Evolutionary conservation across 73 alveolate species (phyloP), one percentile per base, ranked within the genome.

Genomic region (Paraurostyla sp.): DNA sequence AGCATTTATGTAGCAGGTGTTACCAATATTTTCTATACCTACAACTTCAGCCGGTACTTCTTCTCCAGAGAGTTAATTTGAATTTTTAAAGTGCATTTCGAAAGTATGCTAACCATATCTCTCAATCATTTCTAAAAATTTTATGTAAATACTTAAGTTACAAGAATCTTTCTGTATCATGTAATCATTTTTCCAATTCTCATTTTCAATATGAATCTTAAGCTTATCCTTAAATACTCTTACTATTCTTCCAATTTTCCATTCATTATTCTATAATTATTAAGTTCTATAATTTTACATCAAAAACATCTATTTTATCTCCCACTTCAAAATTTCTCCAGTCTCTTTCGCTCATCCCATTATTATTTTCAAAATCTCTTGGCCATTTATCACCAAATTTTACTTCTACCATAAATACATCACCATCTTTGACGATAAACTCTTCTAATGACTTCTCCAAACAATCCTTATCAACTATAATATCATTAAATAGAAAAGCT

Each of bases 1-100:
- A 1, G 95, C 88, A 78, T 90, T 93, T 94, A 93, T 90, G 59
- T 93, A 93, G 81, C 97, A 93, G 29, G 97, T 93, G 57, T 93
- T 93, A 2, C 97, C 97, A 35, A 93, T 40, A 60, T 93, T 93
- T 29, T 81, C 83, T 15, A 93, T 30, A 0, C 97, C 97, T 7
- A 71, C 84, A 0, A 81, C 48, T 18, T 54, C 80, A n/a, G 50
- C 2, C 16, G 89, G 89, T 52, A 78, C 38, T 33, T 2, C 20
- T 35, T 78, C 89, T 32, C 69, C 65, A 25, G 76, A 20, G 29
- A 78, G 22, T 25, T 45, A 52, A 30, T 68, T 68, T n/a, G 80
- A 40, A 4, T 48, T 38, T 42, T 45, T 82, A 33, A 81, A 90
- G 36, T 62, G 89, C 89, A 49, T 89, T 35, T 89, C 86, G 46